A percentile compares a stretch with the other conserved stretches of the same genome.
phyloP scores from a whole-genome alignment of 371 early-diverging fungal genomes.

The Haplosporangium sp. region DNA sequence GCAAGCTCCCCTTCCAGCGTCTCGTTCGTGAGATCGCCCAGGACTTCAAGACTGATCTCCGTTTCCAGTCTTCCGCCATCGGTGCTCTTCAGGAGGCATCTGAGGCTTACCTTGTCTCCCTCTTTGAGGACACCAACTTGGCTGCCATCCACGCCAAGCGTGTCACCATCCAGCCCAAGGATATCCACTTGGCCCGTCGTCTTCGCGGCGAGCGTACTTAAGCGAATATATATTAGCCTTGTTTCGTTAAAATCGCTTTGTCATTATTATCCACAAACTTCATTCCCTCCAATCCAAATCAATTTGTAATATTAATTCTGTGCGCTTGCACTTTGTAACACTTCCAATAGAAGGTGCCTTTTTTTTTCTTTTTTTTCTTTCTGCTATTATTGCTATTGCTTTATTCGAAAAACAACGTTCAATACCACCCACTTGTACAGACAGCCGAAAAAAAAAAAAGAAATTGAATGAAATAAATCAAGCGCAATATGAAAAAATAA shows the following conservation, averaged over 20 bases:
- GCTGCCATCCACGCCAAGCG: constrained; percentile 99
- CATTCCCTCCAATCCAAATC: constrained; percentile 4
- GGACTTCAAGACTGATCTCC: constrained; percentile 84
- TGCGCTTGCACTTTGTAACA: constrained; percentile 1
- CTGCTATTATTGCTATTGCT: neutral
- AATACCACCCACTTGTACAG: constrained; percentile 8
- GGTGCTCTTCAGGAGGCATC: constrained; percentile 94
- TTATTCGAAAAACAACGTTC: neutral
- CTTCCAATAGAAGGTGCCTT: constrained; percentile 13
- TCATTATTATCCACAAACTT: constrained; percentile 3
- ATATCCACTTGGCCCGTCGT: constrained; percentile 98
- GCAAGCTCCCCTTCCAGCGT: constrained; percentile 99
- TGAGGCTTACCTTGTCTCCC: constrained; percentile 96
- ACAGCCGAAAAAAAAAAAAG: neutral
- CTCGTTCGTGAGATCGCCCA: constrained; percentile 95
- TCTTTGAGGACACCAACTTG: constrained; percentile 99
- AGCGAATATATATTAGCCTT: constrained; percentile 16
- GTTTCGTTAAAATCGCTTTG: neutral
- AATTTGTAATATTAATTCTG: constrained; percentile 37
- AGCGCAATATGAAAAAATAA: constrained; percentile 5
- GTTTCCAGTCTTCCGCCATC: constrained; percentile 58
- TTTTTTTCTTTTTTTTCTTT: constrained; percentile 11
- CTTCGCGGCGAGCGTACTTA: constrained; percentile 93
- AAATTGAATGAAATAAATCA: neutral
- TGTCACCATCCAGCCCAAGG: constrained; percentile 99